phyloP scores from a whole-genome alignment of 495 filamentous ascomycete genomes.

The Talaromyces liani region DNA sequence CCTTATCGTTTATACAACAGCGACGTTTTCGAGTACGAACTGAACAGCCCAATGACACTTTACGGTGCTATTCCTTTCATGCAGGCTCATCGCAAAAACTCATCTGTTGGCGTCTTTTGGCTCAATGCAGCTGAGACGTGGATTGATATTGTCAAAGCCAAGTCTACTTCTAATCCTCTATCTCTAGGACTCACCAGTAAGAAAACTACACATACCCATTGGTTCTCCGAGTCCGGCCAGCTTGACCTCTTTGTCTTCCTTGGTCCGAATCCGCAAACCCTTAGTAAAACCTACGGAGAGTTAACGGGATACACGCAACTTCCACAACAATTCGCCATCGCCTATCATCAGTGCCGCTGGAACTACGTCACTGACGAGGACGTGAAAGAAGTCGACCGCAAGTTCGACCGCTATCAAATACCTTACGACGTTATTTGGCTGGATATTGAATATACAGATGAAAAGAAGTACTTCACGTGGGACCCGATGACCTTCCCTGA shows the following conservation, averaged over 20 bases:
- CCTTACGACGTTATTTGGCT: conserved; percentile 99
- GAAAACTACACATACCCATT: conserved; percentile 81
- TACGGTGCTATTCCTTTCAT: conserved; percentile 95
- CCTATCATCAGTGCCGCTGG: conserved; percentile 96
- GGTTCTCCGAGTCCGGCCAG: conserved; percentile 87
- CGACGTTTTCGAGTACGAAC: conserved; percentile 95
- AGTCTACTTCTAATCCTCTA: conserved; percentile 65
- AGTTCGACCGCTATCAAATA: conserved; percentile 89
- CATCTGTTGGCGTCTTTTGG: conserved; percentile 97
- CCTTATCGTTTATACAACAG: conserved; percentile 96
- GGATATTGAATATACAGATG: conserved; percentile 93
- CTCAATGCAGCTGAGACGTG: conserved; percentile 96
- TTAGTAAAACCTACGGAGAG: conserved; percentile 74
- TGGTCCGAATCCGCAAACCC: conserved; percentile 72
- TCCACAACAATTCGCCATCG: conserved; percentile 85
- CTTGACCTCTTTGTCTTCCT: conserved; percentile 93
- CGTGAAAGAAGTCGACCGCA: conserved; percentile 90
- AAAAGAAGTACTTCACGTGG: conserved; percentile 97
- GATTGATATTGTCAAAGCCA: conserved; percentile 88
- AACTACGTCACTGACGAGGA: conserved; percentile 97
- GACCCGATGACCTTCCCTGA: conserved; percentile 79
- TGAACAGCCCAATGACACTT: conserved; percentile 96
- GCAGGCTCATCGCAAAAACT: conserved; percentile 90
- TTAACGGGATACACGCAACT: conserved; percentile 92
- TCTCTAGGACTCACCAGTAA: conserved; percentile 61